Percentiles rank a stretch among this genome's conserved stretches.
Evolutionary conservation across 129 eudicot species (phyloP).

Genomic region (Deinandra increscens): DNA sequence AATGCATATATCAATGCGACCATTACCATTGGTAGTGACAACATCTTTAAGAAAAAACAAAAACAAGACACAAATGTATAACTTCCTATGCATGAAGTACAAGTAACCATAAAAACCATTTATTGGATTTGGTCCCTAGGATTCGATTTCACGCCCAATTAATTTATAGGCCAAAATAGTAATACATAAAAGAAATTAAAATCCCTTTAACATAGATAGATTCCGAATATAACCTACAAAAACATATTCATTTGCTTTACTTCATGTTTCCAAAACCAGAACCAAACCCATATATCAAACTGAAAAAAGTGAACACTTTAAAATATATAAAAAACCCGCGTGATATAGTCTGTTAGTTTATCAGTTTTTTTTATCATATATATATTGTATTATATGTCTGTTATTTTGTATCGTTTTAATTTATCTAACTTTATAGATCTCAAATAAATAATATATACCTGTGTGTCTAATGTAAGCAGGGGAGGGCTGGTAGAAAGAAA

Average conservation of each 20-base stretch:
- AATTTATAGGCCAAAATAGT: background rate
- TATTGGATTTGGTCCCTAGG: constrained; percentile 23
- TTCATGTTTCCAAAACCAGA: constrained; percentile 12
- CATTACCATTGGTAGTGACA: constrained; percentile 15
- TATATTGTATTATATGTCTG: too few species aligned
- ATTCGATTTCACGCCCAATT: constrained; percentile 17
- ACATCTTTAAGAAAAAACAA: background rate
- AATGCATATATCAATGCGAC: background rate
- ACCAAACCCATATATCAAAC: background rate
- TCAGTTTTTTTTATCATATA: too few species aligned
- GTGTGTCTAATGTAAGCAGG: constrained; percentile 41
- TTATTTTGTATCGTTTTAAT: too few species aligned
- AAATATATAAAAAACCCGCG: background rate
- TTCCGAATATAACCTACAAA: background rate
- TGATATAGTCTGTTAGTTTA: too few species aligned
- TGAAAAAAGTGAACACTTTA: background rate
- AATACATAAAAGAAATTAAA: background rate
- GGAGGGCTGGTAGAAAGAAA: constrained; percentile 42
- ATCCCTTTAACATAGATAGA: background rate
- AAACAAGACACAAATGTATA: background rate
- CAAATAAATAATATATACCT: constrained; percentile 26
- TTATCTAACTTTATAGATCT: too few species aligned
- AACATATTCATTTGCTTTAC: background rate
- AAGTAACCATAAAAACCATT: constrained; percentile 16
- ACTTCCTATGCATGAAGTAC: constrained; percentile 18